Base-by-base conservation (phyloP, 129 eudicot species). In the Artemisia tridentata region DNA sequence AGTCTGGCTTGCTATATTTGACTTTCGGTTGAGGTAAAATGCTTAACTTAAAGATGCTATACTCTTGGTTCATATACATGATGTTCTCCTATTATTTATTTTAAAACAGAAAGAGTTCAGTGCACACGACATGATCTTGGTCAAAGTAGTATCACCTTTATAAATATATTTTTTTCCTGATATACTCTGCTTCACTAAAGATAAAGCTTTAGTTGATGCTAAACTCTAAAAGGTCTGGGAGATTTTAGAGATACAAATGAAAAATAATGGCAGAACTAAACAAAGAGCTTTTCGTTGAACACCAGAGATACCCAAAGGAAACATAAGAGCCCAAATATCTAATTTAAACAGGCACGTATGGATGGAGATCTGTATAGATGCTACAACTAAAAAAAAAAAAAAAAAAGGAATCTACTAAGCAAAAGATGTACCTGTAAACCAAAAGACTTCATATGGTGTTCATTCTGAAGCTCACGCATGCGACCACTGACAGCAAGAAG, bases 401-500 rank as follows among this genome's bases (percentile, higher is more conserved):
- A 21, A 21, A 21, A 21, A 21, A 21, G 1, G 1, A 21, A 49
- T 0, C 27, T 4, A 62, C 50, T 48, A 21, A 11, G 29, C 60
- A 61, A 13, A 7, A 63, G 34, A 71, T 75, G 15, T 84, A 93
- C 99, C 99, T 95, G 97, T 78, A 95, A 68, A 77, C 99, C 97
- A 67, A 95, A 95, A 63, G 97, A 66, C 83, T 95, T 95, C 96
- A 95, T 84, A 64, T 95, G 97, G 34, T 87, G 96, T 65, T 95
- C 99, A 76, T 95, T 90, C 67, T 90, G 97, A 84, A 95, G 96
- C 84, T 95, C 96, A 46, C 99, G 81, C 99, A 95, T 90, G 31
- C 99, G 86, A 2, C 99, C 97, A 78, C 99, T 90, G 61, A 95
- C 97, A 67, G 99, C 99, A 63, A 95, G 93, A 80, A 95, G 99